Base-by-base conservation (phyloP, 768 basidiomycete genomes). In the Mycena belliarum region DNA sequence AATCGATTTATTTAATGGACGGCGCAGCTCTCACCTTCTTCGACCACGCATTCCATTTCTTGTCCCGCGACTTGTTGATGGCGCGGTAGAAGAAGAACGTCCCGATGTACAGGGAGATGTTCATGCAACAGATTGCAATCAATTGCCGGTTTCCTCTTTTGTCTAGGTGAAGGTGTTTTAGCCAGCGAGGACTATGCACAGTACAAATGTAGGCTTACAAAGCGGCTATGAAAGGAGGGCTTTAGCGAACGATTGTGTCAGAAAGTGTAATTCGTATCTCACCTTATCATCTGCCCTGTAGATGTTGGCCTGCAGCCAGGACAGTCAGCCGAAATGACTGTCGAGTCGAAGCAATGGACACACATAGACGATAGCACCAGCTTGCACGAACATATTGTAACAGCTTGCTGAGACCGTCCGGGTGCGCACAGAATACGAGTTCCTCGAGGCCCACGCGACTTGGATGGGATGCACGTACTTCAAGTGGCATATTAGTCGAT, bases 341-440 rank as follows among this genome's bases (percentile, higher is more conserved):
- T 8, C 26, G 44, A 35, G 20, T 23, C 7, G 29, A 32, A 48
- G 28, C 51, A 6, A 21, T n/a, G 3, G 15, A 70, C 76, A 44
- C 55, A 80, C 80, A 60, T 77, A 77, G 35, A 80, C 70, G 32
- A 85, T 79, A 18, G 72, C 75, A 18, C 81, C 81, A 4, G 79
- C 79, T 67, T 86, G 84, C n/a, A 85, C 82, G 59, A 80, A 82
- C 78, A 87, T 84, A 61, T 86, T 88, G 68, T 88, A 87, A 25
- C 84, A 70, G 52, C 69, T 76, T 6, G 78, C 78, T 18, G 76
- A 77, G n/a, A 79, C 66, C 5, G 78, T 79, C 51, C 76, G 76
- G 7, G 80, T 84, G 41, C 80, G 70, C 3, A 87, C 87, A 50
- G 80, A 81, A 63, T 80, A 78, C 2, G 86, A 83, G 67, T 87